Percentiles rank a stretch among this genome's conserved stretches.
phyloP scores from a whole-genome alignment of 1,284 basidiomycete species.

The Cerrena zonata region DNA sequence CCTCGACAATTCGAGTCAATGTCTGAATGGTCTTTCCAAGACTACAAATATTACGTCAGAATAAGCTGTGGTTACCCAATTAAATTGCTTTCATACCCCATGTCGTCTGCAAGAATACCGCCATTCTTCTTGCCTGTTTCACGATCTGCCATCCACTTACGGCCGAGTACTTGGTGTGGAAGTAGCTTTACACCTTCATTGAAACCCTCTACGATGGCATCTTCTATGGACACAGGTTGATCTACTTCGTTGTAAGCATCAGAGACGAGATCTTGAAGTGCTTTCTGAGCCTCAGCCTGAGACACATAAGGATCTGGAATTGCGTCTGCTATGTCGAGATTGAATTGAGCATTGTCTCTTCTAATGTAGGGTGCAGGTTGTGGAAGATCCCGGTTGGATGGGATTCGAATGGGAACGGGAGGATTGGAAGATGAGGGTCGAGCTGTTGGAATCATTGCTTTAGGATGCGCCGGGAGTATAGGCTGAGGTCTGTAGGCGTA shows the following conservation, averaged over 20 bases:
- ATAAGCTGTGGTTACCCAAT: background rate
- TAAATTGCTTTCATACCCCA: constrained; percentile 53
- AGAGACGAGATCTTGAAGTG: constrained; percentile 53
- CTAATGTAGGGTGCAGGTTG: background rate
- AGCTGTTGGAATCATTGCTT: background rate
- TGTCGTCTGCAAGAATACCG: constrained; percentile 90
- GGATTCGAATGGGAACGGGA: constrained; percentile 12
- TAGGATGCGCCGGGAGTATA: background rate
- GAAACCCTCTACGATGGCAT: constrained; percentile 71
- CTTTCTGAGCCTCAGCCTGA: constrained; percentile 57
- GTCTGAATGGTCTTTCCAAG: constrained; percentile 94
- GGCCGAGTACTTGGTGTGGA: constrained; percentile 82
- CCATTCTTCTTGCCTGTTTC: constrained; percentile 76
- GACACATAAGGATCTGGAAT: constrained; percentile 35
- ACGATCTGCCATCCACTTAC: constrained; percentile 82
- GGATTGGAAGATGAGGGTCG: constrained; percentile 1
- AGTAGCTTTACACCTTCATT: constrained; percentile 63
- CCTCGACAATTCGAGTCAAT: constrained; percentile 76
- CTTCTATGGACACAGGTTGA: constrained; percentile 51
- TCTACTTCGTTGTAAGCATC: constrained; percentile 33
- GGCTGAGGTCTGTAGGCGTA: background rate
- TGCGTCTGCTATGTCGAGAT: background rate
- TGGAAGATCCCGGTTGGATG: constrained; percentile 15
- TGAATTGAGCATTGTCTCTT: constrained; percentile 1
- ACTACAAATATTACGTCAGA: constrained; percentile 31